Evolutionary conservation across 179 eudicot genomes (phyloP), one percentile per base, ranked within the genome.

Genomic region (Amaranthus tricolor): DNA sequence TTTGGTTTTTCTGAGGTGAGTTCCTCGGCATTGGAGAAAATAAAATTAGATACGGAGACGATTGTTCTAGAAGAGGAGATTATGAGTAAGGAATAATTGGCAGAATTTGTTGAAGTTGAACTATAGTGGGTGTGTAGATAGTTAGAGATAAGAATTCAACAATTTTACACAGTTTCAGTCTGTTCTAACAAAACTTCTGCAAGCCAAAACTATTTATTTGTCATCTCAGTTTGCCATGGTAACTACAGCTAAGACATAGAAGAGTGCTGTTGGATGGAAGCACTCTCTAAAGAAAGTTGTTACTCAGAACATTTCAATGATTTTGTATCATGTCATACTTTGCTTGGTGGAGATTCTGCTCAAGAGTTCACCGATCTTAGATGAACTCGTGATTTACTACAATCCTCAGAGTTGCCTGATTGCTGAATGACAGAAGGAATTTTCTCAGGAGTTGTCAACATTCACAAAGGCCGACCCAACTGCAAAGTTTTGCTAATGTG

Each of bases 101-200:
- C 74, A 65, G 13, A 47, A 44, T 5, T 45, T 71, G 75, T 20
- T 17, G 10, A 10, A 54, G 17, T 59, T 71, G 6, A 17, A 71
- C 13, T 71, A 51, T 20, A 21, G n/a, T 47, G 75, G 75, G 20
- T 58, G 52, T 57, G 75, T 71, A 17, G 43, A 58, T n/a, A 52
- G 52, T 17, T 71, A 43, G 75, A 71, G 65, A 53, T 17, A 43
- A 40, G 19, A 44, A 2, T 62, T 62, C 66, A 43, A 40, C 14
- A 49, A 62, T 47, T 62, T 62, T 47, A 40, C 15, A 16, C 48
- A 40, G 66, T 62, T 62, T 40, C 19, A 62, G 17, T 43, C 19
- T 62, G n/a, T 14, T 62, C 66, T 40, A 7, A 62, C 7, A 8
- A 62, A 62, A 40, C 50, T 62, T 62, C 66, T 62, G 66, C 66